Conservation (phyloP, 2,329 filamentous ascomycete genomes). For the Botrytis aclada region DNA sequence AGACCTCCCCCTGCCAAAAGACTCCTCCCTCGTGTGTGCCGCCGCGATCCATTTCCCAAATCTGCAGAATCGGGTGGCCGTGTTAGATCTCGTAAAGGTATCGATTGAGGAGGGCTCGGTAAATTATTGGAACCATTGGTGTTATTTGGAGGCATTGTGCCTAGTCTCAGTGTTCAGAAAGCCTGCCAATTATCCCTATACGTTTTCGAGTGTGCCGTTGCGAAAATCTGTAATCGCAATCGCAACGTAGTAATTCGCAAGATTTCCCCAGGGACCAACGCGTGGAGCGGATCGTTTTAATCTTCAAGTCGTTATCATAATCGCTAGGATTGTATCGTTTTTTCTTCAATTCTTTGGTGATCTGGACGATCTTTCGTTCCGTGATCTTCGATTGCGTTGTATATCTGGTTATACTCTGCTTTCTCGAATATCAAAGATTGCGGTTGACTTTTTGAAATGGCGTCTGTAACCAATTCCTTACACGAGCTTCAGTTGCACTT, state of each 20-base stretch:
- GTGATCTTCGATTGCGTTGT: neutral
- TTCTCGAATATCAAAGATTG: neutral
- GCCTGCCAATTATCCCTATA: neutral
- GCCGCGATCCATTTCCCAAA: constrained; percentile 29
- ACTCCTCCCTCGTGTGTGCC: constrained; percentile 36
- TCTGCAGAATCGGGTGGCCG: constrained; percentile 37
- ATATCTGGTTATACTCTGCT: neutral
- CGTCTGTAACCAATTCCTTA: constrained; percentile 19
- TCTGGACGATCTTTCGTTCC: too few relatives aligned
- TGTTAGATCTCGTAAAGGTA: constrained; percentile 65
- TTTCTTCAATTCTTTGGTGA: neutral
- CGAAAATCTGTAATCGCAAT: constrained; percentile 14
- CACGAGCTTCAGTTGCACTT: constrained; percentile 16
- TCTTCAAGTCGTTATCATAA: constrained; percentile 27
- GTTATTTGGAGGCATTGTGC: constrained; percentile 48
- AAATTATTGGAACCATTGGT: constrained; percentile 43
- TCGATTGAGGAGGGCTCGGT: constrained; percentile 55
- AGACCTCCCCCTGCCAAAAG: constrained; percentile 32
- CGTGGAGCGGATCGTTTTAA: constrained; percentile 14
- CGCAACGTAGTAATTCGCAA: constrained; percentile 16
- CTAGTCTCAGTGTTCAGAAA: constrained; percentile 25
- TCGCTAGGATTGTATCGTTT: constrained; percentile 6
- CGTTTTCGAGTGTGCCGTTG: constrained; percentile 5
- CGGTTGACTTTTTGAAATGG: constrained; percentile 6
- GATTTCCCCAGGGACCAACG: constrained; percentile 18